Conservation (phyloP, 805 yeast genomes). For the Citeromyces nyonsensis region DNA sequence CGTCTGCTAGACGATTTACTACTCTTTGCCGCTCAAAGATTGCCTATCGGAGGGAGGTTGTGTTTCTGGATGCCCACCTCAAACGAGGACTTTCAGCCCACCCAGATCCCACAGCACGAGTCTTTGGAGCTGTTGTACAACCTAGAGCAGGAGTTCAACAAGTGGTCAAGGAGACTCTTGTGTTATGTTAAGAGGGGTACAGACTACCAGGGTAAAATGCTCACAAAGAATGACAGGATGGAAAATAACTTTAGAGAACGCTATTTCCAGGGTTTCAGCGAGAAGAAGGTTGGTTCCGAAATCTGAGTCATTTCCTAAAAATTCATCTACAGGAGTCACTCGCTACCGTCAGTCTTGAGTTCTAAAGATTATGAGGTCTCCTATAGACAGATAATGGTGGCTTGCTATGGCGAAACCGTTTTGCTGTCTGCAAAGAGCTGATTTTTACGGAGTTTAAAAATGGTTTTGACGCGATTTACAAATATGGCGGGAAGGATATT, state of each 20-base stretch:
- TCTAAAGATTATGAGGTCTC: too few relatives aligned
- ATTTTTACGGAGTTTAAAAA: too few relatives aligned
- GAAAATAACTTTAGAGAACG: conserved; percentile 57
- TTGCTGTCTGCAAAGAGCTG: too few relatives aligned
- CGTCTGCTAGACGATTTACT: conserved; percentile 66
- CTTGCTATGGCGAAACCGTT: too few relatives aligned
- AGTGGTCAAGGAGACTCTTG: conserved; percentile 82
- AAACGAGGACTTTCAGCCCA: conserved; percentile 57
- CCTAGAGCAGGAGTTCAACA: conserved; percentile 78
- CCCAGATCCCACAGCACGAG: conserved; percentile 67
- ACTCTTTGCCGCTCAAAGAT: conserved; percentile 51
- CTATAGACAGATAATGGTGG: too few relatives aligned
- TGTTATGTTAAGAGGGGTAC: conserved; percentile 58
- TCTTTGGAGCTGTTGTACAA: conserved; percentile 55
- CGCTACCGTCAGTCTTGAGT: too few relatives aligned
- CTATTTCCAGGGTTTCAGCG: conserved; percentile 51
- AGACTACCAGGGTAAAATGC: conserved; percentile 29
- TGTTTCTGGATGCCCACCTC: conserved; percentile 98
- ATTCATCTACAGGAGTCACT: too few relatives aligned
- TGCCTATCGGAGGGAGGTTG: conserved; percentile 65
- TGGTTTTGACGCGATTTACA: too few relatives aligned
- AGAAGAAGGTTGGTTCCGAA: neutral
- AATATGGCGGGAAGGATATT: too few relatives aligned
- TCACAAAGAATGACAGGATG: conserved; percentile 24
- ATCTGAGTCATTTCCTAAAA: too few relatives aligned